Percentiles rank a stretch among this genome's conserved stretches.
Evolutionary conservation across 805 yeast genomes (phyloP).

Genomic region (Lachancea kluyveri): DNA sequence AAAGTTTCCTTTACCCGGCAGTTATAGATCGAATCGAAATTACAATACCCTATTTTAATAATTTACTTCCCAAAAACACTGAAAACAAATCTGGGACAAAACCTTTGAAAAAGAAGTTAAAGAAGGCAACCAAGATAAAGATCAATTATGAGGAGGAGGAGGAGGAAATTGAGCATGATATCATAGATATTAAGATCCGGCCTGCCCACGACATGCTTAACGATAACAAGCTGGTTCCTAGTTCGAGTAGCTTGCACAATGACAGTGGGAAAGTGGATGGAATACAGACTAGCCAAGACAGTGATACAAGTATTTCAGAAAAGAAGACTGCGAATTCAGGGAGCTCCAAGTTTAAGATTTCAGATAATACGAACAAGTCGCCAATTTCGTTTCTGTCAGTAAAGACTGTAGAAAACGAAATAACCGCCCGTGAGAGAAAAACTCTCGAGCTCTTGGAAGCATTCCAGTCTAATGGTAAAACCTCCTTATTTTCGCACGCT

Average conservation of each 20-base stretch:
- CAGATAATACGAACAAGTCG: no score
- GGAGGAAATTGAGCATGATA: slow-evolving; percentile 32
- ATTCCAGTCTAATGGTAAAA: slow-evolving; percentile 15
- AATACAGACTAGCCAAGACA: no score
- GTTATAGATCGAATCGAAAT: slow-evolving; percentile 37
- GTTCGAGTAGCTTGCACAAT: no score
- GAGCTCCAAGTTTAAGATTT: no score
- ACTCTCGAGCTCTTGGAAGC: slow-evolving; percentile 16
- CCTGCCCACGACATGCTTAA: slow-evolving; percentile 25
- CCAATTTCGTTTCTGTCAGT: no score
- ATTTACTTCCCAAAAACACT: slow-evolving; percentile 23
- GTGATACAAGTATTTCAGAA: no score
- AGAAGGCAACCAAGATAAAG: slow-evolving; percentile 30
- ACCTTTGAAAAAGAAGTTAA: slow-evolving; percentile 9
- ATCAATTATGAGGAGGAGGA: slow-evolving; percentile 35
- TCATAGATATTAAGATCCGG: slow-evolving; percentile 18
- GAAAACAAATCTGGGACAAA: slow-evolving; percentile 1
- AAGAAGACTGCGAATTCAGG: no score
- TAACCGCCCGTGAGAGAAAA: slow-evolving; percentile 14
- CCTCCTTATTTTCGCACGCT: slow-evolving; percentile 8
- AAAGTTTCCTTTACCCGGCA: slow-evolving; percentile 47
- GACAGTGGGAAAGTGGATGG: no score
- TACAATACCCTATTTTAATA: slow-evolving; percentile 44
- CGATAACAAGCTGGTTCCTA: slow-evolving; percentile 22
- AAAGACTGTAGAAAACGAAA: no score